These are phyloP conservation scores for Rhodomyrtus psidioides DNA, from an alignment of 441 rosid species.

Conservation along the genomic window DNA sequence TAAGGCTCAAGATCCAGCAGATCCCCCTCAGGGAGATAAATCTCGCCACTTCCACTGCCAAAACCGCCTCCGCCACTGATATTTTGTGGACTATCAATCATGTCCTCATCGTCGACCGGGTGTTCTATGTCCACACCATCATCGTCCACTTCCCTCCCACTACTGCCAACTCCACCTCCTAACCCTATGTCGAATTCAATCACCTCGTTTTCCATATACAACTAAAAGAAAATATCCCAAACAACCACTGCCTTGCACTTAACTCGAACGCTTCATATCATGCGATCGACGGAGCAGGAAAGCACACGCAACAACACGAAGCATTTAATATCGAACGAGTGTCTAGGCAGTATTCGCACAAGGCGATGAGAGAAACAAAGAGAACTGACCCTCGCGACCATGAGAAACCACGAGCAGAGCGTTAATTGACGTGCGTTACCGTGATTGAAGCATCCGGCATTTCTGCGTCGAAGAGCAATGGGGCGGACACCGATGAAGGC, in stretches of 20 bases:
- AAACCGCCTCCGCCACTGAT: constrained; percentile 4
- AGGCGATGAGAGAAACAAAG: neutral
- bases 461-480: neutral
- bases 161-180: constrained; percentile 12
- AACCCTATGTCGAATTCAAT: constrained; percentile 80
- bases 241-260: neutral
- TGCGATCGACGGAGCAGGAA: neutral
- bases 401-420: neutral
- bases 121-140: constrained; percentile 53
- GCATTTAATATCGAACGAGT: neutral
- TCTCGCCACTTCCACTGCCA: constrained; percentile 26
- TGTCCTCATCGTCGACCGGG: constrained; percentile 52
- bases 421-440: neutral
- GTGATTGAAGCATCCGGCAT: neutral
- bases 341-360: neutral
- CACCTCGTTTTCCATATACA: constrained; percentile 68
- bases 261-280: neutral
- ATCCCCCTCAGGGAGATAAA: constrained; percentile 64
- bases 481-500: neutral
- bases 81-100: constrained; percentile 40
- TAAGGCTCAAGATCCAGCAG: constrained; percentile 43
- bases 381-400: neutral
- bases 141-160: constrained; percentile 51
- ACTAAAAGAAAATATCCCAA: neutral
- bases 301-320: neutral